Evolutionary conservation across 1,284 basidiomycete genomes (phyloP), one percentile per base, ranked within the genome.

Genomic region (Irpex sp.): DNA sequence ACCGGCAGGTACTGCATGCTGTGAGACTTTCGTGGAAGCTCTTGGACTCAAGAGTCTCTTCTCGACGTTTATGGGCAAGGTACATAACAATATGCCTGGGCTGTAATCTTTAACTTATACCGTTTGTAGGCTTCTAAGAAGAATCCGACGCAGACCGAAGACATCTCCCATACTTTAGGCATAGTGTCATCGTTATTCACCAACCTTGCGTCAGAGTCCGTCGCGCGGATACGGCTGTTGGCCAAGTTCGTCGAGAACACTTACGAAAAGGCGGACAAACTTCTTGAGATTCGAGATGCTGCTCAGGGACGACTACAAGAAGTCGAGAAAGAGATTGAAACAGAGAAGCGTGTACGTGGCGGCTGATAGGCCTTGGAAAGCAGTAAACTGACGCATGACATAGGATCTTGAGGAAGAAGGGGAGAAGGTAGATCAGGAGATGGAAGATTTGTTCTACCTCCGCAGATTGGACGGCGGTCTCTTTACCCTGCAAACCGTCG

Each of bases 181-280:
- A 94, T 99, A 74, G 86, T 99, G 18, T 92, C 94, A 0, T 97
- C 96, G 0, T 85, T 99, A 3, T 91, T 99, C 77, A 94, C 96
- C 9, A 97, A 97, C 76, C 89, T 99, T 1, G 88, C 91, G 0
- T 97, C 96, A 0, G 98, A 99, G 66, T 94, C 96, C 0, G 85
- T 92, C 0, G 86, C 89, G 11, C 90, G 98, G 11, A 90, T 96
- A 71, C 92, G 98, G 3, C 83, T 99, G 15, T 84, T 99, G 4
- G 87, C 96, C 20, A 99, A 99, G 80, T 99, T 99, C 78, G 96
- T 99, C 9, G 96, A 99, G 80, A 88, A 85, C 45, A 89, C 93
- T 65, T 99, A 98, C 77, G 96, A 97, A 78, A 99, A 99, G 80
- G 89, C 96, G 0, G 98, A 99, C 80, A 94, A 97, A 75, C 84